Evolutionary conservation across 2,329 filamentous ascomycete species (phyloP).

Genomic region (Apiospora phragmitis): DNA sequence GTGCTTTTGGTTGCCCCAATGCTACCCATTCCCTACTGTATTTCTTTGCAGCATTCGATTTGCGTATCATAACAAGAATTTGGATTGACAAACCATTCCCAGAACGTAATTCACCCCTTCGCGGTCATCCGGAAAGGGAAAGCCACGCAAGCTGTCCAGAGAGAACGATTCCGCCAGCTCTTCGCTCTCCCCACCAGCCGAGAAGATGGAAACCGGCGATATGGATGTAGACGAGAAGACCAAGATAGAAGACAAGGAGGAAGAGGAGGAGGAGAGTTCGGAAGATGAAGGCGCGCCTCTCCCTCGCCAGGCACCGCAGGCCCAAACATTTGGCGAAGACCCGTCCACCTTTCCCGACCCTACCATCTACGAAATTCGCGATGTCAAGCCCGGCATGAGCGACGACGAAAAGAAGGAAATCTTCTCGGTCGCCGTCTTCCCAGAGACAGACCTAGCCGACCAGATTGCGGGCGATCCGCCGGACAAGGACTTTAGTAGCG

Average conservation of each 20-base stretch:
- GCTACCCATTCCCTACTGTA: not conserved
- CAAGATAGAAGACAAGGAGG: constrained; percentile 41
- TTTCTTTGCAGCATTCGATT: not conserved
- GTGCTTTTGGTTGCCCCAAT: not conserved
- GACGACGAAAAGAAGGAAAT: constrained; percentile 86
- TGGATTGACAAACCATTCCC: constrained; percentile 1
- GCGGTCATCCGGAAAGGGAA: constrained; percentile 37
- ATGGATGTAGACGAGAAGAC: constrained; percentile 62
- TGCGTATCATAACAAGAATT: not conserved
- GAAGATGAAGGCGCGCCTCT: constrained; percentile 63
- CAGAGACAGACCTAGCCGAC: constrained; percentile 76
- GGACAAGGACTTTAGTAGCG: constrained; percentile 92
- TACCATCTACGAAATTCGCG: constrained; percentile 89
- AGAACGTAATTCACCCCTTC: constrained; percentile 57
- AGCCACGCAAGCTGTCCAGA: constrained; percentile 52
- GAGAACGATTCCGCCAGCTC: constrained; percentile 59
- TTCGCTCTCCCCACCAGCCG: constrained; percentile 56
- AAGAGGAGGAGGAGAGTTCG: constrained; percentile 52
- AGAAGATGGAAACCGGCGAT: constrained; percentile 49
- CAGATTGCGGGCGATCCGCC: constrained; percentile 87
- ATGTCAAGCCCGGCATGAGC: constrained; percentile 72
- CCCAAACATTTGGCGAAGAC: constrained; percentile 89
- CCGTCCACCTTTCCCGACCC: constrained; percentile 89
- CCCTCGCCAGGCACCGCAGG: constrained; percentile 67
- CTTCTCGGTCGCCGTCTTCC: constrained; percentile 84